These are phyloP conservation scores for Stemphylium vesicarium DNA, from an alignment of 2,329 filamentous ascomycete species.

Conservation along the genomic window DNA sequence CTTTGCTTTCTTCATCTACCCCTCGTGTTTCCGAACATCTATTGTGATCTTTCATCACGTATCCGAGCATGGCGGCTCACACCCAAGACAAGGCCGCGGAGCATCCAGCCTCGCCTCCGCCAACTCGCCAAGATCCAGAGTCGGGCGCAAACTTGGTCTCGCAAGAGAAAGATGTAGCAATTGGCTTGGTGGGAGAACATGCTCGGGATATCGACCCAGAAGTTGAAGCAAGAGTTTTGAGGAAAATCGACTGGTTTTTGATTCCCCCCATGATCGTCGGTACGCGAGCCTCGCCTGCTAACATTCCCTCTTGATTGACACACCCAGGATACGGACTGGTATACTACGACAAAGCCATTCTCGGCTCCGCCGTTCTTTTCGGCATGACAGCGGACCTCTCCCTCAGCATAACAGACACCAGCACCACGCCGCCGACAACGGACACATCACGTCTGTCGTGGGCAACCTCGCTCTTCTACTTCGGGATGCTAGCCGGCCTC, in stretches of 20 bases:
- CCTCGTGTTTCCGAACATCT: background rate
- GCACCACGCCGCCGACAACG: constrained; percentile 60
- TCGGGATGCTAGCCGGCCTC: constrained; percentile 75
- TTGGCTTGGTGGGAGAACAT: constrained; percentile 66
- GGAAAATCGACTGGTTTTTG: constrained; percentile 71
- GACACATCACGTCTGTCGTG: constrained; percentile 74
- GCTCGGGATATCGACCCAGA: constrained; percentile 61
- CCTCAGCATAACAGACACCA: constrained; percentile 62
- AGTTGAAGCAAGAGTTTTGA: constrained; percentile 62
- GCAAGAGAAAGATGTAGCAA: constrained; percentile 61
- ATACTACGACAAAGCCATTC: constrained; percentile 77
- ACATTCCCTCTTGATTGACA: background rate
- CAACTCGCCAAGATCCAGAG: constrained; percentile 15
- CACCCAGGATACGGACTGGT: constrained; percentile 66
- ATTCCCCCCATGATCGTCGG: constrained; percentile 68
- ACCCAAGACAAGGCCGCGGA: constrained; percentile 21
- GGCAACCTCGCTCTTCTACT: constrained; percentile 82
- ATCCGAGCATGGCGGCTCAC: constrained; percentile 4
- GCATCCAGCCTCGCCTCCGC: constrained; percentile 13
- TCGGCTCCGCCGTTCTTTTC: constrained; percentile 75
- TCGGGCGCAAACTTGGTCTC: constrained; percentile 26
- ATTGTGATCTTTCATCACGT: background rate
- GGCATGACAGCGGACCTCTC: constrained; percentile 75
- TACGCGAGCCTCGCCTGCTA: constrained; percentile 16
- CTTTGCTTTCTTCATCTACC: background rate